Conservation (phyloP, 768 basidiomycete genomes). For the Lactifluus subvellereus region DNA sequence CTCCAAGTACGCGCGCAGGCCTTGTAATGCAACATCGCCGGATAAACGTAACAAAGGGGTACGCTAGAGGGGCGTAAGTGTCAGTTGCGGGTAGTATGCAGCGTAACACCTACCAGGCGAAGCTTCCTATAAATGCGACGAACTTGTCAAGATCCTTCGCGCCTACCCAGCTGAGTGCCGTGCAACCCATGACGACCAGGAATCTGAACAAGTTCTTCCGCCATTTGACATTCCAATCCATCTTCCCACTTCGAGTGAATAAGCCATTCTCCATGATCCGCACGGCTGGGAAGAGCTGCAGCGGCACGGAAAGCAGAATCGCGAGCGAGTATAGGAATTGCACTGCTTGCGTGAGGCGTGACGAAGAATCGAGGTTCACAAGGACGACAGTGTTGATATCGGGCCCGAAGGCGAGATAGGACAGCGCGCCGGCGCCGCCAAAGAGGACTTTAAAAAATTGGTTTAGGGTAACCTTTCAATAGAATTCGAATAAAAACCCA, state of each 20-base stretch:
- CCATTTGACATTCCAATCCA: constrained; percentile 82
- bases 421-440: constrained; percentile 80
- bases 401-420: constrained; percentile 84
- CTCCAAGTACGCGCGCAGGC: constrained; percentile 69
- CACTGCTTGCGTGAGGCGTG: constrained; percentile 84
- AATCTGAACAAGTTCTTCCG: constrained; percentile 89
- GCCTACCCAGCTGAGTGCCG: constrained; percentile 75
- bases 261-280: constrained; percentile 96
- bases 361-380: constrained; percentile 81
- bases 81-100: not conserved
- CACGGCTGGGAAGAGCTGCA: constrained; percentile 97
- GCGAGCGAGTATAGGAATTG: constrained; percentile 90
- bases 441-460: constrained; percentile 55
- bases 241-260: constrained; percentile 85
- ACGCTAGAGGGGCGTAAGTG: constrained; percentile 44
- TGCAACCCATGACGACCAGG: constrained; percentile 68
- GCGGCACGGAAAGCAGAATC: constrained; percentile 84
- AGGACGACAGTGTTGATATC: constrained; percentile 90
- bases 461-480: not conserved
- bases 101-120: constrained; percentile 68
- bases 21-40: constrained; percentile 87
- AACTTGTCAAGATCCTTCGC: constrained; percentile 93
- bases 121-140: constrained; percentile 87
- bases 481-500: constrained; percentile 31
- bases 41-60: constrained; percentile 91